These are phyloP conservation scores for Nakazawaea holstii DNA, from an alignment of 805 yeast species.

Conservation along the genomic window DNA sequence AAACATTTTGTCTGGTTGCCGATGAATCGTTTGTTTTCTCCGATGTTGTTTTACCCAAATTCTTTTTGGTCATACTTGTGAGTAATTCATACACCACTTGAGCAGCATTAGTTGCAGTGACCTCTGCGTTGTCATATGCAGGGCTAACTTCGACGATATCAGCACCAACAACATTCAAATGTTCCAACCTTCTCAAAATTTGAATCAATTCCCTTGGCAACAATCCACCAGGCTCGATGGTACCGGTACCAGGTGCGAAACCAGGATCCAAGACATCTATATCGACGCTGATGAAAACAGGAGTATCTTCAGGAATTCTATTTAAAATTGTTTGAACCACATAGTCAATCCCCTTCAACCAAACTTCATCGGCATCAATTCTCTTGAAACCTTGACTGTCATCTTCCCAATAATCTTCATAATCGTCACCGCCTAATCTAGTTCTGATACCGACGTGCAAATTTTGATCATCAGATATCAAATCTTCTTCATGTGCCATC, in stretches of 20 bases:
- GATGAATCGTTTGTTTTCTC: background rate
- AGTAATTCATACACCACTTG: slow-evolving; percentile 66
- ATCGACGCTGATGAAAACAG: slow-evolving; percentile 77
- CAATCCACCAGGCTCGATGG: slow-evolving; percentile 57
- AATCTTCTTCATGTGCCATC: slow-evolving; percentile 71
- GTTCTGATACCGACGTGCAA: slow-evolving; percentile 78
- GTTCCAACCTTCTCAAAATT: slow-evolving; percentile 39
- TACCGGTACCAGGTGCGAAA: slow-evolving; percentile 53
- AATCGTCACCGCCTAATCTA: slow-evolving; percentile 55
- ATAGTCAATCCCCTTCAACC: slow-evolving; percentile 51
- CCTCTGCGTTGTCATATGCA: slow-evolving; percentile 57
- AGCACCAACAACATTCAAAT: slow-evolving; percentile 45
- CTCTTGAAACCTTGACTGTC: slow-evolving; percentile 62
- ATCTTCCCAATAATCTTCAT: slow-evolving; percentile 63
- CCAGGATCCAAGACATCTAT: slow-evolving; percentile 60
- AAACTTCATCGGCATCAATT: slow-evolving; percentile 68
- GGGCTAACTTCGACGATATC: slow-evolving; percentile 61
- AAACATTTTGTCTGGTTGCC: background rate
- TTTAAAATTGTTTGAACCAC: slow-evolving; percentile 48
- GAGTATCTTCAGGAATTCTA: slow-evolving; percentile 55
- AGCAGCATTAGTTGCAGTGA: slow-evolving; percentile 65
- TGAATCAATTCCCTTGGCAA: slow-evolving; percentile 49
- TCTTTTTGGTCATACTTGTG: slow-evolving; percentile 69
- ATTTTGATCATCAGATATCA: slow-evolving; percentile 47
- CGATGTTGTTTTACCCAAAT: slow-evolving; percentile 17